Conservation (phyloP, 1,284 basidiomycete species). For the Cutaneotrichosporon curvatum region DNA sequence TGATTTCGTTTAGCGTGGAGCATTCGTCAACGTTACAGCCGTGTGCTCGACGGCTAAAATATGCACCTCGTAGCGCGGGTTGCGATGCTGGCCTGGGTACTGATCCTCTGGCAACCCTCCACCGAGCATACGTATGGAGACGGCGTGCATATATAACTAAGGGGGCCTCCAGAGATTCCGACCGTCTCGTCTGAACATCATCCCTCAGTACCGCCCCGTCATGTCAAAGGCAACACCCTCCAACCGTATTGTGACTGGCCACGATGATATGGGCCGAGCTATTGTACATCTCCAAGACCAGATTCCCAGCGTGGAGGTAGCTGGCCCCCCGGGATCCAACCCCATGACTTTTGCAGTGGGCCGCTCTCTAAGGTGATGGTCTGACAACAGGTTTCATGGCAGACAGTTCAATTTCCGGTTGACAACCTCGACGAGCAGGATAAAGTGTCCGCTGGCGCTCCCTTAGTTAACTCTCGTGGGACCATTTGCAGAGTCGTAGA, state of each 20-base stretch:
- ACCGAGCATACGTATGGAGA: no score
- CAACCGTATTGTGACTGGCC: neutral
- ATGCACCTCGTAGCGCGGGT: no score
- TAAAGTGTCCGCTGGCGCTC: neutral
- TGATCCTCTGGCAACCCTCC: no score
- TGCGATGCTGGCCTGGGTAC: no score
- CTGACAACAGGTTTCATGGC: neutral
- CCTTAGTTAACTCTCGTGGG: neutral
- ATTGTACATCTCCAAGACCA: neutral
- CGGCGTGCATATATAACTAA: no score
- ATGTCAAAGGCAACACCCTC: neutral
- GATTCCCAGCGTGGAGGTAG: neutral
- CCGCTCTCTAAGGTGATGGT: neutral
- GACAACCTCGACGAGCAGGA: neutral
- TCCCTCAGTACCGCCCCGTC: no score
- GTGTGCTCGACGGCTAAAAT: no score
- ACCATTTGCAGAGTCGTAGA: neutral
- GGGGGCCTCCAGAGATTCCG: no score
- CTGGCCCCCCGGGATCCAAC: no score
- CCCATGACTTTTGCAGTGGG: neutral
- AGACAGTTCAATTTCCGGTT: neutral
- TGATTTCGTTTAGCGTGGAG: no score
- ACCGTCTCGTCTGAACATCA: neutral
- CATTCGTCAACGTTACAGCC: no score
- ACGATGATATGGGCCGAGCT: neutral